Base-by-base conservation (phyloP, 768 basidiomycete genomes). In the Lentinula aciculospora region DNA sequence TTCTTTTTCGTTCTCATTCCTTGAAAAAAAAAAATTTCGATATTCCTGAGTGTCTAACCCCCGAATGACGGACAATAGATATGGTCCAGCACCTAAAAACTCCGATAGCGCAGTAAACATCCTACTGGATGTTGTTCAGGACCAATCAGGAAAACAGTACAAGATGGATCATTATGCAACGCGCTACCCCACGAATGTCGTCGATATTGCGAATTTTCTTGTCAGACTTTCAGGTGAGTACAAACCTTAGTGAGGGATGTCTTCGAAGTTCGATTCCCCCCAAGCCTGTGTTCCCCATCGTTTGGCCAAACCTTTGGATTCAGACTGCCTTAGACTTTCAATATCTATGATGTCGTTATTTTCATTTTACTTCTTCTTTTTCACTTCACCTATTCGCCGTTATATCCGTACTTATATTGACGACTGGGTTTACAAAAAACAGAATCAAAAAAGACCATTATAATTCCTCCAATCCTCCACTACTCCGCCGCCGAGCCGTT, bases 161-260 rank as follows among this genome's bases (percentile, higher is more conserved):
- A 92, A 86, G 69, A 98, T 98, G 96, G 96, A 99, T 68, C 88
- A 96, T 69, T 96, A 86, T 67, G 94, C 92, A 25, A 91, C 88
- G 17, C 81, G 96, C 28, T 96, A 89, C 72, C 96, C 96, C 0
- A 98, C 96, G 25, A 94, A 94, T 65, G 86, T 92, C 10, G 65
- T 86, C 31, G 95, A 98, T 66, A 88, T 98, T 55, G 94, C 89
- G 2, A 76, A 82, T 21, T 95, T 96, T 65, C 77, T 98, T 31
- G 85, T 86, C 42, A 85, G 89, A 37, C 76, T 96, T 3, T 76
- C 83, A 23, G 78, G 92, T 93, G 60, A 49, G 80, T 71, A 7
- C 13, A 13, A 34, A 34, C 32, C 32, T 34, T 34, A 13, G 8
- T 34, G n/a, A n/a, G n/a, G n/a, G n/a, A n/a, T n/a, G n/a, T n/a